Evolutionary conservation across 148 eudicot genomes (phyloP).

Genomic region (Rhododendron griersonianum): DNA sequence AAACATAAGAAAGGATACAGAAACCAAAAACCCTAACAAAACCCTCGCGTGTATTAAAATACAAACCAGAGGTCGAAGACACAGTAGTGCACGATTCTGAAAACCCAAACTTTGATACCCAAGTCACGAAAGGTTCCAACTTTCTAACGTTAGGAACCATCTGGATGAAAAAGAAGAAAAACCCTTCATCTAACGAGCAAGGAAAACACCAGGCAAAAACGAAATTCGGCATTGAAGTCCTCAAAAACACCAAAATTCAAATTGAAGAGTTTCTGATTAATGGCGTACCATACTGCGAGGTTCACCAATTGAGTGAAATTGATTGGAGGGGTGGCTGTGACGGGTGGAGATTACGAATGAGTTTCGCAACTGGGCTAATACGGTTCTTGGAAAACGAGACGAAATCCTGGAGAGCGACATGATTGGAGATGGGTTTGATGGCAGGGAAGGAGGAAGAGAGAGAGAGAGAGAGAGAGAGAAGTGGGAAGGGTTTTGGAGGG

Average conservation of each 20-base stretch:
- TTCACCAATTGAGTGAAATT: constrained; percentile 32
- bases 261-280: not conserved
- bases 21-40: not conserved
- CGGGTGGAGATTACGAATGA: constrained; percentile 24
- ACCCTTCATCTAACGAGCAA: not conserved
- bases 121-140: not conserved
- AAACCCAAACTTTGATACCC: not conserved
- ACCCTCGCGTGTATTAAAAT: not conserved
- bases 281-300: constrained; percentile 38
- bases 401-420: constrained; percentile 66
- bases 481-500: not conserved
- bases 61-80: not conserved
- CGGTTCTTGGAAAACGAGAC: constrained; percentile 39
- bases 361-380: constrained; percentile 34
- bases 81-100: not conserved
- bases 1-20: not conserved
- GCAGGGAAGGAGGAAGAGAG: not conserved
- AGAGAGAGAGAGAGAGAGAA: constrained; percentile 11
- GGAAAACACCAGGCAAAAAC: not conserved
- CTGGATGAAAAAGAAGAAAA: not conserved
- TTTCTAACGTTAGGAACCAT: not conserved
- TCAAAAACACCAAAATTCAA: not conserved
- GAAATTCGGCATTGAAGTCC: not conserved
- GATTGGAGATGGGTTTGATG: not conserved
- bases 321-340: constrained; percentile 21